Evolutionary conservation across 306 rosid species (phyloP).

Genomic region (Lathyrus aphaca): DNA sequence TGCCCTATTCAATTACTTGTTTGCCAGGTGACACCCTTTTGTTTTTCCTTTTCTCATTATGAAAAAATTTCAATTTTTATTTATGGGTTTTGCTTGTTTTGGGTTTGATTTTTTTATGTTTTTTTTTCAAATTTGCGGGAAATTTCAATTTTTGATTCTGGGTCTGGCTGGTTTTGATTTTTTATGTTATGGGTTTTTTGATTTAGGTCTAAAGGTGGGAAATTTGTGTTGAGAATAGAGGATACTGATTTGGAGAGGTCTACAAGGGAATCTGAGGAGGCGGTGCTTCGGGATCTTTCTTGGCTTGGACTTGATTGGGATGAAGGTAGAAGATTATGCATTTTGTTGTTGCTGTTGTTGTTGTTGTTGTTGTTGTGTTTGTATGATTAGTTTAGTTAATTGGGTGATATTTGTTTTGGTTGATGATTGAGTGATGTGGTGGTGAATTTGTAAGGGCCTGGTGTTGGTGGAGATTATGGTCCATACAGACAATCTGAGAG

Average conservation of each 20-base stretch:
- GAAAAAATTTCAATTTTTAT: constrained; percentile 8
- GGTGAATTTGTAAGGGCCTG: constrained; percentile 67
- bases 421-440: constrained; percentile 20
- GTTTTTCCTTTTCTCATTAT: neutral
- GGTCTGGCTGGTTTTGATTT: neutral
- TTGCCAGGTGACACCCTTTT: constrained; percentile 55
- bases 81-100: constrained; percentile 5
- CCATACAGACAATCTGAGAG: constrained; percentile 96
- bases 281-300: constrained; percentile 79
- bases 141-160: neutral
- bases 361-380: neutral
- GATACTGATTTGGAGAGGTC: constrained; percentile 99
- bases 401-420: constrained; percentile 23
- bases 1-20: constrained; percentile 81
- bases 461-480: constrained; percentile 91
- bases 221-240: constrained; percentile 87
- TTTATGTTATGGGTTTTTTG: constrained; percentile 1
- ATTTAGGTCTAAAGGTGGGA: constrained; percentile 87
- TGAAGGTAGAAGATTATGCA: constrained; percentile 59
- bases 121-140: neutral
- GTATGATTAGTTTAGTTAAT: neutral
- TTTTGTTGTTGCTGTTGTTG: neutral
- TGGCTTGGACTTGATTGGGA: constrained; percentile 99
- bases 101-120: neutral
- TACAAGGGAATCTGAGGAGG: constrained; percentile 83